Base-by-base conservation (phyloP, 768 basidiomycete species). In the Strobilomyces echinocephalus region DNA sequence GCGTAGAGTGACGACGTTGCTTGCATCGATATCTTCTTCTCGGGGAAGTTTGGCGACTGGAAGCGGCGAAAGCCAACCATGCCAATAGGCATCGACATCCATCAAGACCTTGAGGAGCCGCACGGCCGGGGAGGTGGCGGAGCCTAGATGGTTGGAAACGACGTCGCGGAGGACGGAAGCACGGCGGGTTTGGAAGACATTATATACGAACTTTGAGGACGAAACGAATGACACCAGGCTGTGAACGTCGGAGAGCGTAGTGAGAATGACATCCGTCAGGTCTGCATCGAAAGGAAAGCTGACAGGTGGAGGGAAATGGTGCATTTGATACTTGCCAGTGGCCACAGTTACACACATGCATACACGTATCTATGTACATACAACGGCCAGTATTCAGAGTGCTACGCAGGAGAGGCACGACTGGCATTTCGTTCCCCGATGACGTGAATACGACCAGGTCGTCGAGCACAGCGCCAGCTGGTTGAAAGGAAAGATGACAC, bases 141-240 rank as follows among this genome's bases (percentile, higher is more conserved):
- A 38, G 34, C 60, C 60, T 10, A 61, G 53, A 4, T 61, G 52
- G 46, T 61, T 61, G 10, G 60, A 54, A 14, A 58, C 36, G 40
- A 61, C 53, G 5, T 53, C 47, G 15, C 60, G 18, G 8, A 61
- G 53, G 33, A 61, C 20, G 20, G 60, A 61, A 18, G 36, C 24
- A 1, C 53, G 60, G 21, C 45, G 53, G 33, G 44, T 15, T 12
- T 34, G n/a, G 34, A 61, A 61, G 53, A 58, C 56, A 35, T 42
- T 41, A 38, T 61, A 55, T 10, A 62, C 39, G n/a, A 61, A 61
- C 48, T 52, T 61, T 26, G 60, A 61, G 14, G 53, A 52, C 10
- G 61, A 48, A 33, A 55, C 24, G n/a, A 61, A 58, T 10, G 47
- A 54, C 34, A 52, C 34, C 16, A 61, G 45, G 34, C 26, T 48